These are phyloP conservation scores for Linum trigynum DNA, from an alignment of 345 rosid species.

Conservation along the genomic window DNA sequence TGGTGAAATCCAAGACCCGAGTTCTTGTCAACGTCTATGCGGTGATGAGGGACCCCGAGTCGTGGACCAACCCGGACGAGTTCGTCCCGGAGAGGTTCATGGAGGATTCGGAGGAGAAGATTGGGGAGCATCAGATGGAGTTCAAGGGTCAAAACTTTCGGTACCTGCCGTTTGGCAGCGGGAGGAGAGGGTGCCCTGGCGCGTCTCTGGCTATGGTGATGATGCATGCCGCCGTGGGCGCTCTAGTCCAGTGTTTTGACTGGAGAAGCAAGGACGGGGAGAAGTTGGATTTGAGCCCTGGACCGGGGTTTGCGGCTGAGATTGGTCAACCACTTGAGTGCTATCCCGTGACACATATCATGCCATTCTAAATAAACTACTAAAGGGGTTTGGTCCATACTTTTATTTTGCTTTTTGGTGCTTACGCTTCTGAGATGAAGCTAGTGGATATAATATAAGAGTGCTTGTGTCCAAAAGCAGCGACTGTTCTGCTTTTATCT, in stretches of 20 bases:
- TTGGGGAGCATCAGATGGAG: neutral
- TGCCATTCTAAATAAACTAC: no score
- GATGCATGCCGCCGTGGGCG: neutral
- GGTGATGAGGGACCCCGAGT: neutral
- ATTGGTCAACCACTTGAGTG: neutral
- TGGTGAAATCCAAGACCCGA: neutral
- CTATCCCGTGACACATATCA: no score
- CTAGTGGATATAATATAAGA: no score
- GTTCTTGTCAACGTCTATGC: neutral
- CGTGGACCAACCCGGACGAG: neutral
- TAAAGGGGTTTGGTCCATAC: no score
- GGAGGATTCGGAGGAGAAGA: neutral
- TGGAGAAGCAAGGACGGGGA: neutral
- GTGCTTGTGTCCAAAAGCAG: no score
- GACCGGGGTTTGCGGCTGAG: neutral
- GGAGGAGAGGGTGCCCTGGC: neutral
- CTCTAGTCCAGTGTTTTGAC: neutral
- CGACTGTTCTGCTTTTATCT: no score
- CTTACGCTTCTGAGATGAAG: no score
- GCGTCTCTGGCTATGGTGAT: neutral
- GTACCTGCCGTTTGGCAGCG: neutral
- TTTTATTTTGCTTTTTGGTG: no score
- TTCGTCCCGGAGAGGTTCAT: constrained; percentile 2
- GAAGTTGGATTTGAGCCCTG: neutral
- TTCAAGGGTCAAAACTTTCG: neutral